Conservation (phyloP, 352 stramenopile species). For the Phytophthora nicotianae region DNA sequence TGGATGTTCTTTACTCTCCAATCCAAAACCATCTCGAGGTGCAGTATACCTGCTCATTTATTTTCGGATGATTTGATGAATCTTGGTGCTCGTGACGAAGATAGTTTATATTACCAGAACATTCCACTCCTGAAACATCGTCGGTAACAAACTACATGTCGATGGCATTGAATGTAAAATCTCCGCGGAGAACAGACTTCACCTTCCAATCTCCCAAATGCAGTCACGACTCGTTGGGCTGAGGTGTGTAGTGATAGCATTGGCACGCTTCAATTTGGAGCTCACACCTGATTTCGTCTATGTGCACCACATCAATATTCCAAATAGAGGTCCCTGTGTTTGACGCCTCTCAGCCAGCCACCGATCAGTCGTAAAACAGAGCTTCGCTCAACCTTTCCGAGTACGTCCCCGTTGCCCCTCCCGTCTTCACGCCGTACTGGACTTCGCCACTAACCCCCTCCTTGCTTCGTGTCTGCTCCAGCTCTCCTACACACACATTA, state of each 20-base stretch:
- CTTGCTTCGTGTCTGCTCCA: constrained; percentile 11
- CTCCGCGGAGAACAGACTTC: neutral
- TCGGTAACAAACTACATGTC: too few species aligned
- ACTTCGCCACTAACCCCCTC: constrained; percentile 7
- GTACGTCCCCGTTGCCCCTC: constrained; percentile 19
- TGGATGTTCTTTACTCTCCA: too few species aligned
- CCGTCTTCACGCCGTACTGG: neutral
- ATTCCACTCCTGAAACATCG: too few species aligned
- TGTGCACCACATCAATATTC: neutral
- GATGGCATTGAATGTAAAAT: neutral
- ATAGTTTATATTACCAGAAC: constrained; percentile 11
- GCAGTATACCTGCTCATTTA: constrained; percentile 3
- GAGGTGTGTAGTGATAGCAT: too few species aligned
- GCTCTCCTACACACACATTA: constrained; percentile 22
- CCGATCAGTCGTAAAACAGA: constrained; percentile 23
- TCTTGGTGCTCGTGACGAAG: constrained; percentile 17
- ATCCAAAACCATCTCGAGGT: neutral
- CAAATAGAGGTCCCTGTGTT: constrained; percentile 4
- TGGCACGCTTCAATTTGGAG: too few species aligned
- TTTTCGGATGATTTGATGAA: constrained; percentile 2
- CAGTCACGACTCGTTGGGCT: neutral
- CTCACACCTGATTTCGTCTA: neutral
- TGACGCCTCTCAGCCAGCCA: constrained; percentile 6
- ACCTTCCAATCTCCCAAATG: neutral
- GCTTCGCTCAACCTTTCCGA: constrained; percentile 2